These are phyloP conservation scores for Candida glucosophila DNA, from an alignment of 1,139 yeast species.

Conservation along the genomic window DNA sequence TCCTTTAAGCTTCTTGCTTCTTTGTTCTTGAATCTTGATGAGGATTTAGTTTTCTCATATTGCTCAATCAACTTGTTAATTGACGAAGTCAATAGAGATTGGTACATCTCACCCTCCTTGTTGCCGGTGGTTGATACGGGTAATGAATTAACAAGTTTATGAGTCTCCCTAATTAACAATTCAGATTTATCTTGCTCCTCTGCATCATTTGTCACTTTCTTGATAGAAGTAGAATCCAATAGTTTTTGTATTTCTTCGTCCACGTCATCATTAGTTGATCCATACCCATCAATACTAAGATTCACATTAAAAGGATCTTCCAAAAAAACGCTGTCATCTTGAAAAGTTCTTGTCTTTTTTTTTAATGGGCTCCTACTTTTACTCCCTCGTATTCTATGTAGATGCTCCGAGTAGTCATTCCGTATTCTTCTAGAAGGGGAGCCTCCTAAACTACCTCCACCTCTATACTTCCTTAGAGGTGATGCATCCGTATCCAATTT, in stretches of 20 bases:
- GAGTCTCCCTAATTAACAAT: constrained; percentile 21
- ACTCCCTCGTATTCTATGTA: constrained; percentile 9
- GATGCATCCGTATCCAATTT: constrained; percentile 1
- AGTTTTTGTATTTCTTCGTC: constrained; percentile 4
- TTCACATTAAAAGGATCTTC: no score
- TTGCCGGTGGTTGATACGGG: constrained; percentile 15
- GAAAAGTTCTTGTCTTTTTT: constrained; percentile 1
- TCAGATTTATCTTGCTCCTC: constrained; percentile 14
- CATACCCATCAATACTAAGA: constrained; percentile 1
- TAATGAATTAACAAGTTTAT: constrained; percentile 15
- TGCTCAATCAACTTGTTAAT: constrained; percentile 15
- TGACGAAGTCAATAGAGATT: constrained; percentile 13
- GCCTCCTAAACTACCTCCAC: constrained; percentile 1
- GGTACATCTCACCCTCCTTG: constrained; percentile 20
- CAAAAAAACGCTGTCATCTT: constrained; percentile 2
- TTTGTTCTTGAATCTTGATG: constrained; percentile 3
- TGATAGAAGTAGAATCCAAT: constrained; percentile 6
- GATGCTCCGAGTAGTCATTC: constrained; percentile 14
- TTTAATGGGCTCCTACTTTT: constrained; percentile 6
- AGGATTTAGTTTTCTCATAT: constrained; percentile 12
- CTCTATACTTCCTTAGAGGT: constrained; percentile 1
- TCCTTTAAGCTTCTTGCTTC: constrained; percentile 3
- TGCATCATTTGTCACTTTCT: constrained; percentile 4
- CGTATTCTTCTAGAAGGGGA: constrained; percentile 12
- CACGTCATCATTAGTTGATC: constrained; percentile 7